Evolutionary conservation across 179 eudicot species (phyloP).

Genomic region (Silene noctiflora): DNA sequence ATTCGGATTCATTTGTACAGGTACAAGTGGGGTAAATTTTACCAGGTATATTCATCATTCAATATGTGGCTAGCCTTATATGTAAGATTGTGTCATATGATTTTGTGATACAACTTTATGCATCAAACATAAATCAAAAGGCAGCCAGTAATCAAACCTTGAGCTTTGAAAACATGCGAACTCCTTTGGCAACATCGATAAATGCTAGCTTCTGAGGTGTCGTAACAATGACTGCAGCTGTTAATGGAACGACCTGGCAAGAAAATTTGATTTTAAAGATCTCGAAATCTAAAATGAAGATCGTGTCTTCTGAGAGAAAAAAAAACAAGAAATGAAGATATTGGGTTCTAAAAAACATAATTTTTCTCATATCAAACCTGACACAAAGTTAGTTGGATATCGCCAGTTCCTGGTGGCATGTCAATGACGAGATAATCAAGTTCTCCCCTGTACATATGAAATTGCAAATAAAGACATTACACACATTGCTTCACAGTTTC

Average conservation of each 20-base stretch:
- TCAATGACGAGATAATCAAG: constrained; percentile 95
- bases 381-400: constrained; percentile 93
- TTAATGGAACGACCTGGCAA: constrained; percentile 86
- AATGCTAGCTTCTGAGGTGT: constrained; percentile 98
- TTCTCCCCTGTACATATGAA: constrained; percentile 69
- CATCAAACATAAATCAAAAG: background rate
- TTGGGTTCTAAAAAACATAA: too few relatives aligned
- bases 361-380: constrained; percentile 50
- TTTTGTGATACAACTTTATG: background rate
- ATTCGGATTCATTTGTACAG: too few relatives aligned
- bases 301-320: background rate
- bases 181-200: constrained; percentile 98
- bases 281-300: background rate
- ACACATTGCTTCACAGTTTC: background rate
- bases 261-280: constrained; percentile 3
- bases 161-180: constrained; percentile 98
- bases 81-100: too few relatives aligned
- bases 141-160: constrained; percentile 46
- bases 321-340: background rate
- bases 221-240: constrained; percentile 98
- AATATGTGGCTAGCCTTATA: too few relatives aligned
- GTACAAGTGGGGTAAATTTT: too few relatives aligned
- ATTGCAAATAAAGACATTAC: background rate
- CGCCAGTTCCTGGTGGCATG: constrained; percentile 99
- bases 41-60: too few relatives aligned